phyloP scores from a whole-genome alignment of 129 eudicot genomes.

The Deinandra increscens region DNA sequence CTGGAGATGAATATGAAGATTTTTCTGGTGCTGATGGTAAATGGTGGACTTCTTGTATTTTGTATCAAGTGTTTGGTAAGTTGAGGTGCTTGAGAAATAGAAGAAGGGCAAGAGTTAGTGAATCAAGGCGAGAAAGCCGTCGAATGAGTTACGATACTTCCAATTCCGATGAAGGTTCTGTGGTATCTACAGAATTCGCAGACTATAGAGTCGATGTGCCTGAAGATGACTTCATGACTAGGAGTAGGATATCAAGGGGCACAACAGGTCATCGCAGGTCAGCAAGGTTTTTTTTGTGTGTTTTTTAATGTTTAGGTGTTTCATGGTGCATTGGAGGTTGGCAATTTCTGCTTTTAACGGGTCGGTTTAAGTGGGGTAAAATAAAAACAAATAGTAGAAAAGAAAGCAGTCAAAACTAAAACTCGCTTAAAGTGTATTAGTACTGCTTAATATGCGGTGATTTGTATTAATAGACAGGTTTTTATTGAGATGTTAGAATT shows the following conservation, averaged over 20 bases:
- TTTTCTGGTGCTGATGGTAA: conserved; percentile 82
- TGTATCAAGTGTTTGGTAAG: conserved; percentile 81
- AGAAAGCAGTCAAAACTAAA: not conserved
- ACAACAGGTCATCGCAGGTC: conserved; percentile 66
- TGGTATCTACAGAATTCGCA: conserved; percentile 60
- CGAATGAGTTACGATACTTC: conserved; percentile 69
- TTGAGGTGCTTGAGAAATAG: conserved; percentile 75
- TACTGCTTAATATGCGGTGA: not conserved
- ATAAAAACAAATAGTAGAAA: not conserved
- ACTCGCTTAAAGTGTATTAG: not conserved
- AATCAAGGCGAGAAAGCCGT: conserved; percentile 63
- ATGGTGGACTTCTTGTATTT: conserved; percentile 97
- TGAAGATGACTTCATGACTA: conserved; percentile 53
- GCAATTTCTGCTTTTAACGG: not conserved
- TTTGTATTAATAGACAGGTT: not conserved
- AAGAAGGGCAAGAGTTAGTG: conserved; percentile 66
- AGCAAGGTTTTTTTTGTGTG: conserved; percentile 10
- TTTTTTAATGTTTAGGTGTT: not conserved
- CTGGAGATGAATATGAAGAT: conserved; percentile 82
- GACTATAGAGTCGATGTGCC: conserved; percentile 60
- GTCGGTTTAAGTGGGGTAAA: not conserved
- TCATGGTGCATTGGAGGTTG: too few relatives aligned
- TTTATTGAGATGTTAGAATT: not conserved
- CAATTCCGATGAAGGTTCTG: conserved; percentile 92
- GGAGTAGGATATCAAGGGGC: conserved; percentile 49